These are phyloP conservation scores for Basipetospora chlamydospora DNA, from an alignment of 2,329 filamentous ascomycete genomes.

Conservation along the genomic window DNA sequence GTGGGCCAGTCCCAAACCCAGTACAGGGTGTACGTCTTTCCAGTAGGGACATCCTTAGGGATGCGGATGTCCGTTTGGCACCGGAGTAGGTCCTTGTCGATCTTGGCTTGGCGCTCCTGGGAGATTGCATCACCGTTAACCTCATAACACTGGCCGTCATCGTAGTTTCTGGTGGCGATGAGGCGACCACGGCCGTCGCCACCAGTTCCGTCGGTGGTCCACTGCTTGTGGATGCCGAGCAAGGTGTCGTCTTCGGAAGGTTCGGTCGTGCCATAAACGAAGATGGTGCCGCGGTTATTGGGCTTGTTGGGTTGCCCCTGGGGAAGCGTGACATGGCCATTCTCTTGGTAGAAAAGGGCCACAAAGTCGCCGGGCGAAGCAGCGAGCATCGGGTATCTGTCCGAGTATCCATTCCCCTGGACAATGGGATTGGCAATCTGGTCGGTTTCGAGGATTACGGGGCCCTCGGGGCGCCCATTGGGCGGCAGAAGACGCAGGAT, in stretches of 20 bases:
- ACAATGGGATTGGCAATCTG: constrained; percentile 50
- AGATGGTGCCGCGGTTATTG: constrained; percentile 54
- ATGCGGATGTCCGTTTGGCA: constrained; percentile 75
- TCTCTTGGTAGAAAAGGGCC: constrained; percentile 57
- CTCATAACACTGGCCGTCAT: constrained; percentile 86
- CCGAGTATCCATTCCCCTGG: constrained; percentile 40
- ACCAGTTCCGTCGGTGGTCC: constrained; percentile 68
- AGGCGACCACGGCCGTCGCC: constrained; percentile 67
- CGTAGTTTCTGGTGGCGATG: constrained; percentile 65
- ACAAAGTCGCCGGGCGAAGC: constrained; percentile 47
- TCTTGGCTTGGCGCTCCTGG: constrained; percentile 38
- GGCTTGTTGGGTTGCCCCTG: constrained; percentile 43
- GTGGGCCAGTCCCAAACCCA: constrained; percentile 96
- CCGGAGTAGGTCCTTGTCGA: constrained; percentile 40
- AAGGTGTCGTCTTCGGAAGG: constrained; percentile 35
- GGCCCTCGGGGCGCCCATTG: constrained; percentile 30
- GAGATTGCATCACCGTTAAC: constrained; percentile 48
- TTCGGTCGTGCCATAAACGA: constrained; percentile 55
- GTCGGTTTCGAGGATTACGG: constrained; percentile 31
- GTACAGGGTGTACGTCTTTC: constrained; percentile 65
- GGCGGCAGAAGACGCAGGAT: constrained; percentile 50
- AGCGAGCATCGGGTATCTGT: constrained; percentile 46
- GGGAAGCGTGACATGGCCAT: constrained; percentile 57
- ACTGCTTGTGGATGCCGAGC: constrained; percentile 56
- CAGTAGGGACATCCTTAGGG: constrained; percentile 47